Evolutionary conservation across 1,139 yeast species (phyloP), one percentile per base, ranked within the genome.

Genomic region (Kluyveromyces sp.): DNA sequence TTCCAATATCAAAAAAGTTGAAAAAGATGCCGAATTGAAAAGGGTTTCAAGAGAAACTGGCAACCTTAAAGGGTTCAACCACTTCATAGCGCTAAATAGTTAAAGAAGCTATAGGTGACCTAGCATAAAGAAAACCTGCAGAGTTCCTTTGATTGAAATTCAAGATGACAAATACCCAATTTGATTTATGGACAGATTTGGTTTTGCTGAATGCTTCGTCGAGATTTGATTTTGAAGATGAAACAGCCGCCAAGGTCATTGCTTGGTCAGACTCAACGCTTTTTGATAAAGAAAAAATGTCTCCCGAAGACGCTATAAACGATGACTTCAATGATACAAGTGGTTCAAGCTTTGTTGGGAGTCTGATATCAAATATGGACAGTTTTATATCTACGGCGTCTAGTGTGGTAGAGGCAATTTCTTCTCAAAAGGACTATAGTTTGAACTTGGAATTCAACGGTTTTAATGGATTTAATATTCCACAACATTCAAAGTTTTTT

Each of bases 401-500:
- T 6, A 21, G 5, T 10, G 27, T 4, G 4, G 27, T 15, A 6
- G 37, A 35, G 26, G 7, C 10, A 4, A 4, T 6, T 15, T 35
- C 27, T 5, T 21, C 28, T 25, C 8, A 15, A 10, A 35, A 25
- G 21, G 28, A 21, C 8, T 33, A 33, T 10, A 7, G 21, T 10
- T 10, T 10, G 4, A 10, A 33, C 15, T 33, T 4, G 7, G 5
- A n/a, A 10, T 15, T 6, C 6, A 4, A 35, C 27, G 27, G 28
- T 35, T 10, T 5, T 10, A 7, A 10, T 4, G 27, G 6, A 5
- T 33, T 10, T 33, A 10, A 21, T 15, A 39, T 66, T 1, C 69
- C 69, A 2, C 55, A 53, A 1, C 53, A 54, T 5, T 65, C 81
- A 0, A 65, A 66, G 40, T 78, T 77, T 55, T 79, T 78, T 53